A percentile compares a stretch with the other conserved stretches of the same genome.
These are phyloP conservation scores for Colletotrichum agaves DNA, from an alignment of 2,329 filamentous ascomycete species.

Conservation along the genomic window DNA sequence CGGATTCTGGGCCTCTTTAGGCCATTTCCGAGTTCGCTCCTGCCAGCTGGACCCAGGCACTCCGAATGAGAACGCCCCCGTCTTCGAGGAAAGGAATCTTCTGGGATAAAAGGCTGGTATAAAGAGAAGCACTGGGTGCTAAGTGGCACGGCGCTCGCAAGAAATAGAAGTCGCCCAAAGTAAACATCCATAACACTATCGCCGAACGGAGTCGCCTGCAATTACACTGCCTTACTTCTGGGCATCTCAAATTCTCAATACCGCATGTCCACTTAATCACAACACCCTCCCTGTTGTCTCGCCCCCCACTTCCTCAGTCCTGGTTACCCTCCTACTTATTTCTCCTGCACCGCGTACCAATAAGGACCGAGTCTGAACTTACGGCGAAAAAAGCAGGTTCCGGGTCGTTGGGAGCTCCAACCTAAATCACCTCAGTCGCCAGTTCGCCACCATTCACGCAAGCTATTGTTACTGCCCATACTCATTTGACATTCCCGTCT, in stretches of 20 bases:
- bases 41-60: conserved; percentile 22
- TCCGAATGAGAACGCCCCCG: background rate
- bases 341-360: too few species aligned
- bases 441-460: conserved; percentile 16
- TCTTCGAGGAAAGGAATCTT: background rate
- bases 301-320: too few species aligned
- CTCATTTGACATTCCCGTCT: background rate
- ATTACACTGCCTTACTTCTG: too few species aligned
- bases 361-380: conserved; percentile 2
- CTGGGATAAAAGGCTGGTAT: background rate
- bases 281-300: too few species aligned
- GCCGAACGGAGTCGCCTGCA: too few species aligned
- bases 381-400: conserved; percentile 7
- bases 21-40: conserved; percentile 17
- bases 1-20: conserved; percentile 34
- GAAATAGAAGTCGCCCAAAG: background rate
- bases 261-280: background rate
- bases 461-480: background rate
- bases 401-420: conserved; percentile 30
- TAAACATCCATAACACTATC: background rate
- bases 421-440: conserved; percentile 1
- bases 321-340: too few species aligned
- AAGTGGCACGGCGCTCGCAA: background rate
- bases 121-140: conserved; percentile 8
- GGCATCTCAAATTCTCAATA: too few species aligned